Percentiles rank a stretch among this genome's conserved stretches.
phyloP scores from a whole-genome alignment of 2,329 filamentous ascomycete genomes.

The Penicillium sp. region DNA sequence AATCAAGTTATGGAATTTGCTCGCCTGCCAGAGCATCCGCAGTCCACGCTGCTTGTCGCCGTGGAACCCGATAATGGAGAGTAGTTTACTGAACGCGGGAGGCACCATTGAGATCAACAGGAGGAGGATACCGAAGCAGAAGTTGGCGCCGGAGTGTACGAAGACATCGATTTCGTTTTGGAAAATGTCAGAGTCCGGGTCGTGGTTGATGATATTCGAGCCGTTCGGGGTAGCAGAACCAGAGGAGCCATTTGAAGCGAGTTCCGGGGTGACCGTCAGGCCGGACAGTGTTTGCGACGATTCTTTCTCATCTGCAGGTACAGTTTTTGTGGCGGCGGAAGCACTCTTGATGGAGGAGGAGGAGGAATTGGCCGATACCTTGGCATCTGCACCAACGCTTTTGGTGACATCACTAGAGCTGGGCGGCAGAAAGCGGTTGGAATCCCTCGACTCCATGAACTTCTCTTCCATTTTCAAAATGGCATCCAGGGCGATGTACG shows the following conservation, averaged over 20 bases:
- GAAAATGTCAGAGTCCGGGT: constrained; percentile 67
- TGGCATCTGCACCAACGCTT: constrained; percentile 8
- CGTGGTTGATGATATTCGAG: constrained; percentile 46
- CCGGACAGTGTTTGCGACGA: constrained; percentile 28
- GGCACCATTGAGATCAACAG: constrained; percentile 92
- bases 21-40: constrained; percentile 86
- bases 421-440: constrained; percentile 27
- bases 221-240: constrained; percentile 28
- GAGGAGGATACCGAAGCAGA: constrained; percentile 86
- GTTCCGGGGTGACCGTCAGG: constrained; percentile 26
- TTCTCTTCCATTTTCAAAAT: constrained; percentile 76
- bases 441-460: constrained; percentile 46
- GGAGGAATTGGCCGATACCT: constrained; percentile 15
- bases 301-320: constrained; percentile 17
- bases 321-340: constrained; percentile 16
- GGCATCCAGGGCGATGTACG: constrained; percentile 78
- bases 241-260: constrained; percentile 22
- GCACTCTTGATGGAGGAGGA: constrained; percentile 22
- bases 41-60: constrained; percentile 85
- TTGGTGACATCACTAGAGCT: constrained; percentile 19
- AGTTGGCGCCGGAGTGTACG: constrained; percentile 83
- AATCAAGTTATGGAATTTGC: constrained; percentile 83
- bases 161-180: constrained; percentile 81
- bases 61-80: constrained; percentile 87
- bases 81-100: constrained; percentile 82